Base-by-base conservation (phyloP, 257 asterid genomes). In the Fraxinus pennsylvanica region DNA sequence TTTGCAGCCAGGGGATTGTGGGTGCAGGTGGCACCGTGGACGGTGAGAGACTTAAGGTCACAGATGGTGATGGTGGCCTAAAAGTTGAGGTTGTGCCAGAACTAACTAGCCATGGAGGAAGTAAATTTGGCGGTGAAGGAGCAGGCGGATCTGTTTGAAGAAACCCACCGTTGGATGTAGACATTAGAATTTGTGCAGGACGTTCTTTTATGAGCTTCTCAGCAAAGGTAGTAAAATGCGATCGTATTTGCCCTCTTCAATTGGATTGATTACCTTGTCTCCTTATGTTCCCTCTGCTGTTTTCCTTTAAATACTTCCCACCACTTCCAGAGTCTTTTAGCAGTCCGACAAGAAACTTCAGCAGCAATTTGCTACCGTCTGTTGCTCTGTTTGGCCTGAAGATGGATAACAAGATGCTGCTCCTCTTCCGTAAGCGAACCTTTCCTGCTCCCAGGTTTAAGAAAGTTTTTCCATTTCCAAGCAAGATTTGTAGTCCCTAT, bases 271-370 rank as follows among this genome's bases (percentile, higher is more conserved):
- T 1, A 75, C 41, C 71, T 72, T 65, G 36, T 57, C 80, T 76
- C 86, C 71, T 82, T 76, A 2, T 80, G 80, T 45, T 74, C 78
- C 65, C 91, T 77, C 81, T 82, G 79, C 78, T 88, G 85, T 61
- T 81, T 87, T 38, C 7, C 41, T 6, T 38, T 38, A 38, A 38
- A 1, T 52, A 85, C 93, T 65, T 88, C 94, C 92, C 96, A 89
- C 96, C 91, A 90, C 93, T 93, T 91, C 0, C 94, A 93, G 1
- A 90, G 87, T 17, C 96, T 36, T 47, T 91, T 90, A n/a, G 94
- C 91, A 0, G 94, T 93, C 59, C 94, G 76, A 0, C 94, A 97
- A 0, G 77, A 82, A 30, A 86, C 78, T 74, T 82, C 82, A 75
- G 83, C 82, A 6, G 90, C 85, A n/a, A 81, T 81, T 57, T 78